Conservation (phyloP, 306 rosid species). For the Castanospermum australe region DNA sequence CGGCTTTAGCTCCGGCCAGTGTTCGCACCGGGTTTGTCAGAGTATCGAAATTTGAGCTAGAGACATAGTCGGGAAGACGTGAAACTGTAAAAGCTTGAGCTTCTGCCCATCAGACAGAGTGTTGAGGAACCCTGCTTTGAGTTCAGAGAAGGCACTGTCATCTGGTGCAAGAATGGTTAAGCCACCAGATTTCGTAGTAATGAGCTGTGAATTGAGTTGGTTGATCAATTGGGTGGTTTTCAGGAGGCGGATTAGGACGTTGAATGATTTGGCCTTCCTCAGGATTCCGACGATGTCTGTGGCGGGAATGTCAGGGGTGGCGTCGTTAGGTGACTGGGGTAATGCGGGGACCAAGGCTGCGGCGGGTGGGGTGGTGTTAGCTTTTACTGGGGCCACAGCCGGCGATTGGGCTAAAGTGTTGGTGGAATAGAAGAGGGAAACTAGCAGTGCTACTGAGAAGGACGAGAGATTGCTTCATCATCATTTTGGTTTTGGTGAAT, state of each 20-base stretch:
- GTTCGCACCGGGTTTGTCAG: constrained; percentile 50
- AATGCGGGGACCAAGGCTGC: constrained; percentile 19
- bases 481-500: not conserved
- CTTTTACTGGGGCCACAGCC: constrained; percentile 28
- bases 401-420: constrained; percentile 20
- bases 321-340: constrained; percentile 18
- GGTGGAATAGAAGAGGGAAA: not conserved
- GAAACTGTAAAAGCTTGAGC: constrained; percentile 48
- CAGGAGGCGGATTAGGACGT: constrained; percentile 40
- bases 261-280: constrained; percentile 39
- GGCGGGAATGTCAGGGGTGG: not conserved
- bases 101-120: constrained; percentile 36
- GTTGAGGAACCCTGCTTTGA: constrained; percentile 51
- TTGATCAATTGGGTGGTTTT: constrained; percentile 45
- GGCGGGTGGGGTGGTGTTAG: constrained; percentile 18
- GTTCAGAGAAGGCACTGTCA: constrained; percentile 42
- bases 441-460: not conserved
- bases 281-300: constrained; percentile 38
- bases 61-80: constrained; percentile 38
- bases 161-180: constrained; percentile 44
- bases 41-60: constrained; percentile 48
- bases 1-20: constrained; percentile 40
- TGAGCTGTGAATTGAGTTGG: constrained; percentile 47
- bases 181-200: constrained; percentile 33
- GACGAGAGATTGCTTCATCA: constrained; percentile 13